Evolutionary conservation across 2,329 filamentous ascomycete species (phyloP).

Genomic region (Geoglossum cookeanum): DNA sequence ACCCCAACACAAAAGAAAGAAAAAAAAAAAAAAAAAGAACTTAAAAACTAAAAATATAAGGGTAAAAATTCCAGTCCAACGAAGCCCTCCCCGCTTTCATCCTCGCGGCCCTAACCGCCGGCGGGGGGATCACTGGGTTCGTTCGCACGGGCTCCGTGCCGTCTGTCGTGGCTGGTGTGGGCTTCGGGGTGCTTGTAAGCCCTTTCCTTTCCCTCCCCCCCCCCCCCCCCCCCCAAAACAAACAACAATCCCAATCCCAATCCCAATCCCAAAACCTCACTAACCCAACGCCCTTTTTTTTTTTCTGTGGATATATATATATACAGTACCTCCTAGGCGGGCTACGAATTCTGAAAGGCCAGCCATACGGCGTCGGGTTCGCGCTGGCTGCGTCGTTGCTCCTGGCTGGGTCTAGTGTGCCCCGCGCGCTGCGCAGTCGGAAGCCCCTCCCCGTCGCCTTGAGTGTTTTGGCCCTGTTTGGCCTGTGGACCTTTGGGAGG

Average conservation of each 20-base stretch:
- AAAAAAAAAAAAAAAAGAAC: no score
- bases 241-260: neutral
- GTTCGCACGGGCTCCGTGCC: slow-evolving; percentile 68
- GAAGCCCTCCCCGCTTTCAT: slow-evolving; percentile 39
- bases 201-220: neutral
- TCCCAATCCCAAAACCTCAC: no score
- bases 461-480: slow-evolving; percentile 60
- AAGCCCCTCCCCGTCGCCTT: slow-evolving; percentile 75
- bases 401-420: slow-evolving; percentile 66
- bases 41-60: neutral
- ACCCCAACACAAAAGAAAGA: no score
- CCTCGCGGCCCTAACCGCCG: slow-evolving; percentile 64
- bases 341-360: slow-evolving; percentile 54
- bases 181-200: slow-evolving; percentile 50
- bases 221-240: neutral
- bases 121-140: slow-evolving; percentile 77
- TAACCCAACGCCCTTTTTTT: no score
- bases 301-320: no score
- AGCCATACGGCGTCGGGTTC: slow-evolving; percentile 71
- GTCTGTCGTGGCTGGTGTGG: slow-evolving; percentile 66
- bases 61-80: neutral
- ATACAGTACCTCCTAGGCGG: slow-evolving; percentile 59
- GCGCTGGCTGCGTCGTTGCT: slow-evolving; percentile 77
- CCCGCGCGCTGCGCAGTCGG: slow-evolving; percentile 60
- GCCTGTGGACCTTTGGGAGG: slow-evolving; percentile 59